A percentile compares a stretch with the other conserved stretches of the same genome.
These are phyloP conservation scores for Nitzschia putrida DNA, from an alignment of 108 stramenopile genomes.

Conservation along the genomic window DNA sequence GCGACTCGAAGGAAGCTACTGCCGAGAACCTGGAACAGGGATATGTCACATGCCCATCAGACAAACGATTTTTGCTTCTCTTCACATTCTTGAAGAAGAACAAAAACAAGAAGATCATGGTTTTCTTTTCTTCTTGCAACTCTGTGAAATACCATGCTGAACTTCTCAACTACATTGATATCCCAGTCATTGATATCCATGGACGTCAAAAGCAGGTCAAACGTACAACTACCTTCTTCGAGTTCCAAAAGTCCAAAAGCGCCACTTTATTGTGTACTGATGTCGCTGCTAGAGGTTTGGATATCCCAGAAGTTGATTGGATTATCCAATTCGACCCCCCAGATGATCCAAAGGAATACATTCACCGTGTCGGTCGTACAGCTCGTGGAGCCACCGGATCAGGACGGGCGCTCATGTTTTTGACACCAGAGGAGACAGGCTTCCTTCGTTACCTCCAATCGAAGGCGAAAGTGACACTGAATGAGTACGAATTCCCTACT, in stretches of 20 bases:
- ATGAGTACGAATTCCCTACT: slow-evolving; percentile 98
- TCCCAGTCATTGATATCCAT: slow-evolving; percentile 98
- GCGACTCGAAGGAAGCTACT: slow-evolving; percentile 85
- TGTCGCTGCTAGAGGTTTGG: slow-evolving; percentile 93
- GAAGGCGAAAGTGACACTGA: slow-evolving; percentile 92
- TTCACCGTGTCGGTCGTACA: slow-evolving; percentile 87
- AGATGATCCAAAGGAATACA: slow-evolving; percentile 98
- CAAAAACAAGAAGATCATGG: slow-evolving; percentile 99
- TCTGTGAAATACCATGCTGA: slow-evolving; percentile 98
- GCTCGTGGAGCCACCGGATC: slow-evolving; percentile 91
- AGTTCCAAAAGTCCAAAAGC: slow-evolving; percentile 93
- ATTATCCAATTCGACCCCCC: slow-evolving; percentile 99
- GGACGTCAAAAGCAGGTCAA: slow-evolving; percentile 98
- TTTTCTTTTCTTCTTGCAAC: slow-evolving; percentile 98
- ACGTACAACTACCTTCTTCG: slow-evolving; percentile 97
- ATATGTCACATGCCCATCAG: slow-evolving; percentile 96
- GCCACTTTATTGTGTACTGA: slow-evolving; percentile 98
- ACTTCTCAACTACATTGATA: slow-evolving; percentile 97
- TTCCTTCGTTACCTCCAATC: slow-evolving; percentile 95
- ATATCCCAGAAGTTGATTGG: slow-evolving; percentile 98
- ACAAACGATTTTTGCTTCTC: slow-evolving; percentile 95
- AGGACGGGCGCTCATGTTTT: slow-evolving; percentile 95
- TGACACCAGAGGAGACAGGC: slow-evolving; percentile 97
- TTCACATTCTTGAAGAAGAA: slow-evolving; percentile 99
- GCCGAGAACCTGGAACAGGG: slow-evolving; percentile 96